These are phyloP conservation scores for Komagataella pseudopastoris DNA, from an alignment of 805 yeast species.

Conservation along the genomic window DNA sequence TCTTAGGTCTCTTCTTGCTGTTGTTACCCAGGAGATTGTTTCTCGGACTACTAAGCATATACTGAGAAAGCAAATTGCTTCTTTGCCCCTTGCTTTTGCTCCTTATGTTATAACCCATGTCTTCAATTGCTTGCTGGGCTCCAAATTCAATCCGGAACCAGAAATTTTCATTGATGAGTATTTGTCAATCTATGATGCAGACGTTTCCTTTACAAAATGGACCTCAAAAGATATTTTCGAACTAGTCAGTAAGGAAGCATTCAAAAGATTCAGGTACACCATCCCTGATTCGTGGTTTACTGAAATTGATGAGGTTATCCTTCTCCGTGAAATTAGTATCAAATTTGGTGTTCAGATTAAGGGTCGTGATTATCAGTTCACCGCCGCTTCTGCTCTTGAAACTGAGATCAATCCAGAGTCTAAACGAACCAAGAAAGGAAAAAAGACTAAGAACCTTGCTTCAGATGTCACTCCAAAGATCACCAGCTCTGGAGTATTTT, in stretches of 20 bases:
- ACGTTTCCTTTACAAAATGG: conserved; percentile 27
- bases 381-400: conserved; percentile 22
- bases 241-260: conserved; percentile 38
- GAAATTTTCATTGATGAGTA: conserved; percentile 27
- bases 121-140: conserved; percentile 59
- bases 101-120: conserved; percentile 55
- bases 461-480: conserved; percentile 12
- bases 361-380: conserved; percentile 33
- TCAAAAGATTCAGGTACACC: conserved; percentile 46
- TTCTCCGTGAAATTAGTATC: conserved; percentile 55
- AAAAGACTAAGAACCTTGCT: conserved; percentile 13
- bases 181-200: conserved; percentile 26
- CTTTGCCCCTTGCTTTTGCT: conserved; percentile 38
- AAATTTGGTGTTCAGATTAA: conserved; percentile 85
- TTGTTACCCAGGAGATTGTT: conserved; percentile 55
- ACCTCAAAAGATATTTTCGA: conserved; percentile 30
- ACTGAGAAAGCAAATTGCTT: conserved; percentile 32
- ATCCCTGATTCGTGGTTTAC: conserved; percentile 37
- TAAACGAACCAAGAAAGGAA: conserved; percentile 22
- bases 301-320: conserved; percentile 23
- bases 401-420: conserved; percentile 17
- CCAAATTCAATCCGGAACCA: conserved; percentile 25
- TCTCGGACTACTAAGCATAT: conserved; percentile 72
- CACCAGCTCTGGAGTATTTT: conserved; percentile 21
- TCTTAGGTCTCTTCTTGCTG: conserved; percentile 30